phyloP scores from a whole-genome alignment of 2,329 filamentous ascomycete genomes.

The Aureobasidium pullulans region DNA sequence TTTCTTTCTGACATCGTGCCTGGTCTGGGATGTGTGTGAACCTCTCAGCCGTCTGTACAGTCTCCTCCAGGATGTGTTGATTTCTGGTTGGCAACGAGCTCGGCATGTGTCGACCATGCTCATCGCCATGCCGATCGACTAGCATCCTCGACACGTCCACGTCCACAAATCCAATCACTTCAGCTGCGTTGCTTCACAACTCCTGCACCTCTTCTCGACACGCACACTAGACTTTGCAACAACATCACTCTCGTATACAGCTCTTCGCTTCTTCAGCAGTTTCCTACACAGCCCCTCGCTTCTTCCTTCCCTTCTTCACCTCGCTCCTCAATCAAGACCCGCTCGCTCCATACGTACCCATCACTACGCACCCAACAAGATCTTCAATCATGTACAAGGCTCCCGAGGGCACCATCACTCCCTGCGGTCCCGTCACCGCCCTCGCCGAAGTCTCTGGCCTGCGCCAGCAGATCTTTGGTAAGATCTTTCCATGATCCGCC shows the following conservation, averaged over 20 bases:
- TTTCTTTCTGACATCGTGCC: neutral
- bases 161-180: no score
- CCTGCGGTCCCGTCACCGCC: neutral
- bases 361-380: neutral
- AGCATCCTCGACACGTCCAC: no score
- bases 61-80: neutral
- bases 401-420: neutral
- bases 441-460: neutral
- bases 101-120: neutral
- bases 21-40: neutral
- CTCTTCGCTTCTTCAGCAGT: no score
- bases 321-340: no score
- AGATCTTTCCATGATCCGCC: neutral
- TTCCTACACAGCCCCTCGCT: no score
- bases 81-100: neutral
- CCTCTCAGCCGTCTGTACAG: neutral
- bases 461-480: slow-evolving; percentile 5
- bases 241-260: neutral
- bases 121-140: neutral
- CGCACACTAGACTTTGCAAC: no score
- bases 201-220: neutral
- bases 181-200: neutral
- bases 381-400: neutral
- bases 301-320: no score
- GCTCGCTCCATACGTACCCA: no score